These are phyloP conservation scores for Cerioporus squamosus DNA, from an alignment of 1,284 basidiomycete genomes.

Conservation along the genomic window DNA sequence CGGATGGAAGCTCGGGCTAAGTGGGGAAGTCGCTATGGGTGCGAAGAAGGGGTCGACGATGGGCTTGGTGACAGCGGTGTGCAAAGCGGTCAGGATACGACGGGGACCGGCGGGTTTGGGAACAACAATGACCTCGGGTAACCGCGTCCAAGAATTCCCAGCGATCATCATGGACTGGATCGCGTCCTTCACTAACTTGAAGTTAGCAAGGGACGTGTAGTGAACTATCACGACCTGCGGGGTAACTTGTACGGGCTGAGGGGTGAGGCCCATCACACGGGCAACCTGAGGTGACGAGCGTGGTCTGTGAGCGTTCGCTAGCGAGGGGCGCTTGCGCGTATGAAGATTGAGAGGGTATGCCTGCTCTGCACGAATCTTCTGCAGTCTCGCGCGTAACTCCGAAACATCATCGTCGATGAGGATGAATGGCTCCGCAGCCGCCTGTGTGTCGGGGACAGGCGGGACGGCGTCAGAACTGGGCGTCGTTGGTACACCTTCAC, in stretches of 20 bases:
- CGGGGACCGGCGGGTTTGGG: constrained; percentile 95
- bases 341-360: constrained; percentile 47
- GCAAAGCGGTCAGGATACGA: constrained; percentile 86
- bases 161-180: constrained; percentile 70
- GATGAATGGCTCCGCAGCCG: constrained; percentile 56
- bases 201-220: constrained; percentile 89
- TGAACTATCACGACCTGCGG: constrained; percentile 74
- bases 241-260: constrained; percentile 32
- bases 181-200: constrained; percentile 86
- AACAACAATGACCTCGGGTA: constrained; percentile 90
- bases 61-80: constrained; percentile 85
- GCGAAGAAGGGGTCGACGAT: constrained; percentile 87
- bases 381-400: constrained; percentile 73
- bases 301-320: constrained; percentile 70
- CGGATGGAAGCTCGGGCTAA: constrained; percentile 60
- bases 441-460: constrained; percentile 10
- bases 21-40: constrained; percentile 91
- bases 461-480: constrained; percentile 13
- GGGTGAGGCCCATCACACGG: constrained; percentile 49
- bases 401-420: constrained; percentile 90
- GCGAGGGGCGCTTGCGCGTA: constrained; percentile 73
- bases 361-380: constrained; percentile 63
- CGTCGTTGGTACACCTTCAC: constrained; percentile 9
- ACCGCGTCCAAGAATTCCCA: constrained; percentile 41
- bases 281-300: constrained; percentile 79